phyloP scores from a whole-genome alignment of 2,329 filamentous ascomycete species.

The Ophiostoma sp. region DNA sequence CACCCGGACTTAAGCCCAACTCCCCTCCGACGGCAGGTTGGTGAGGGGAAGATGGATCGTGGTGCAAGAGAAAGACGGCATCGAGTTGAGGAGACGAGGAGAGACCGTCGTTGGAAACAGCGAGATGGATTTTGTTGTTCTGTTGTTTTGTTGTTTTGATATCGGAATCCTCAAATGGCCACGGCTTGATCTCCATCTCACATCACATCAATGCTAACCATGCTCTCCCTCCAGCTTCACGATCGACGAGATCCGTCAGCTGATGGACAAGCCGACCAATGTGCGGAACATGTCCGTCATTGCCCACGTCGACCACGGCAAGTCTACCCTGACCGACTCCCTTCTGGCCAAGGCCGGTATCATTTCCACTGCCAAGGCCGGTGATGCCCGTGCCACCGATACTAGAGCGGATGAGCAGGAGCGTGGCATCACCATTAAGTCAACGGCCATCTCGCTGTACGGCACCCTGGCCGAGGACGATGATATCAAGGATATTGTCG shows the following conservation, averaged over 20 bases:
- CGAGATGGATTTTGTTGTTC: background rate
- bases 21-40: slow-evolving; percentile 24
- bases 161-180: background rate
- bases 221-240: slow-evolving; percentile 76
- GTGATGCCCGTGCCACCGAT: slow-evolving; percentile 93
- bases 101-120: background rate
- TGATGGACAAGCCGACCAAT: slow-evolving; percentile 78
- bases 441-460: slow-evolving; percentile 98
- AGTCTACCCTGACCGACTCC: slow-evolving; percentile 99
- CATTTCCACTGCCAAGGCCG: slow-evolving; percentile 96
- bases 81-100: background rate
- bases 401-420: slow-evolving; percentile 98
- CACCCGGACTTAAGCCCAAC: slow-evolving; percentile 33
- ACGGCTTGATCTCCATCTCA: background rate
- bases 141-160: background rate
- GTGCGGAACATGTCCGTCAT: slow-evolving; percentile 70
- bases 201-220: slow-evolving; percentile 46
- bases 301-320: slow-evolving; percentile 99
- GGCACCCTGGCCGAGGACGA: slow-evolving; percentile 77
- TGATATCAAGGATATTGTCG: slow-evolving; percentile 91
- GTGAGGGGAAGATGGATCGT: background rate
- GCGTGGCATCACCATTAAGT: slow-evolving; percentile 99
- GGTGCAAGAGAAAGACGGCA: background rate
- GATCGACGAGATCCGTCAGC: slow-evolving; percentile 81
- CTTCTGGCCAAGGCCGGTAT: slow-evolving; percentile 99